These are phyloP conservation scores for Hypoxylon sp. DNA, from an alignment of 2,329 filamentous ascomycete genomes.

Conservation along the genomic window DNA sequence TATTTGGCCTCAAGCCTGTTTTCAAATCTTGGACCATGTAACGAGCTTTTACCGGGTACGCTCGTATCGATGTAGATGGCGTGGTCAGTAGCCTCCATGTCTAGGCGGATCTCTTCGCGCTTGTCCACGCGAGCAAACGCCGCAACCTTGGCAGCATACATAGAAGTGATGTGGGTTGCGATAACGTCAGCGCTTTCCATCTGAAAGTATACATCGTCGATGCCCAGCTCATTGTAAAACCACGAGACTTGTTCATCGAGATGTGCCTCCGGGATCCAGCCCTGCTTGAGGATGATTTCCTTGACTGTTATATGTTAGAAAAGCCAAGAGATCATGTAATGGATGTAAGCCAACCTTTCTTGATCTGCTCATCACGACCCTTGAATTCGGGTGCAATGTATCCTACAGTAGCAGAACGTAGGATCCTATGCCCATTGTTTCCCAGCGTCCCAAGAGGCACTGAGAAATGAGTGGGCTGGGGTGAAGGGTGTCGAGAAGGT, in stretches of 20 bases:
- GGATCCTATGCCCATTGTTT: constrained; percentile 75
- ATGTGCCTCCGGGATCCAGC: constrained; percentile 88
- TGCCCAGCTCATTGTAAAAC: constrained; percentile 98
- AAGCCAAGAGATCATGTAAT: background rate
- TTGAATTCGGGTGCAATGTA: constrained; percentile 96
- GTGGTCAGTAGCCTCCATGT: constrained; percentile 95
- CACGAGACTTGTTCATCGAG: constrained; percentile 89
- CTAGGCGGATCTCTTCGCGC: constrained; percentile 91
- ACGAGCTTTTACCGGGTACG: constrained; percentile 83
- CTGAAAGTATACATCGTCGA: constrained; percentile 98
- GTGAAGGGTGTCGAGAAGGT: constrained; percentile 79
- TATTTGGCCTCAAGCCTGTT: constrained; percentile 96
- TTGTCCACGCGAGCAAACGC: constrained; percentile 94
- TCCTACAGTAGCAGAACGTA: constrained; percentile 91
- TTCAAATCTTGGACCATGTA: constrained; percentile 91
- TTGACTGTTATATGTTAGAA: constrained; percentile 72
- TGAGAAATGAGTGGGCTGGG: constrained; percentile 88
- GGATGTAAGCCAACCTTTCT: constrained; percentile 69
- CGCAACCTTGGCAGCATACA: constrained; percentile 97
- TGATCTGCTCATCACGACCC: constrained; percentile 93
- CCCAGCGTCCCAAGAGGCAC: constrained; percentile 72
- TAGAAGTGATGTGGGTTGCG: constrained; percentile 92
- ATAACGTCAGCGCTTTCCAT: constrained; percentile 90
- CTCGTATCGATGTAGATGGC: constrained; percentile 99
- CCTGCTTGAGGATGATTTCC: constrained; percentile 81